These are phyloP conservation scores for Amanita rubescens DNA, from an alignment of 768 basidiomycete genomes.

Conservation along the genomic window DNA sequence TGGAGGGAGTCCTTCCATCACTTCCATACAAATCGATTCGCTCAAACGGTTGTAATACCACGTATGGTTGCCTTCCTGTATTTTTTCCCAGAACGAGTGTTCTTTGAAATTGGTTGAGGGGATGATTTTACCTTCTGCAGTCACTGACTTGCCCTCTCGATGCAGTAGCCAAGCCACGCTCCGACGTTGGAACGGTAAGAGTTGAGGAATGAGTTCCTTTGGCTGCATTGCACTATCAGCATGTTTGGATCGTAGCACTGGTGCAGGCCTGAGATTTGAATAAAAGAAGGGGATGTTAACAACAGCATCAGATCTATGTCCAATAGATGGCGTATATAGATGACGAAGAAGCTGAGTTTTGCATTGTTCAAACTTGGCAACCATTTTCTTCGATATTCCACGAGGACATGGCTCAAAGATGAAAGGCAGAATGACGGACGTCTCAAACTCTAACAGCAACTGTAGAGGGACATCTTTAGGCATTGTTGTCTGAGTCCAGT, in stretches of 20 bases:
- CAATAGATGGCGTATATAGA: constrained; percentile 28
- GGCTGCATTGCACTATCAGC: constrained; percentile 56
- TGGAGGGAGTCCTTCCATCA: constrained; percentile 23
- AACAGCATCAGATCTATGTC: constrained; percentile 22
- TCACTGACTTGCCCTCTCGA: constrained; percentile 55
- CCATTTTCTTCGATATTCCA: constrained; percentile 20
- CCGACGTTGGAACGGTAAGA: constrained; percentile 82
- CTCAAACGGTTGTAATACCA: constrained; percentile 63
- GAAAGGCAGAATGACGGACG: constrained; percentile 32
- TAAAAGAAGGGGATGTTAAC: constrained; percentile 70
- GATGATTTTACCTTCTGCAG: constrained; percentile 39
- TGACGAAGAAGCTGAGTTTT: constrained; percentile 49
- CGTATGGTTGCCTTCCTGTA: constrained; percentile 34
- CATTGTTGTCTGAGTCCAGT: constrained; percentile 13
- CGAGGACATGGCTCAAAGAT: constrained; percentile 28
- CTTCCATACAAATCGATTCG: constrained; percentile 30
- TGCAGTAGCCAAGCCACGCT: constrained; percentile 72
- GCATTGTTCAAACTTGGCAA: constrained; percentile 38
- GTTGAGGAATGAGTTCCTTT: constrained; percentile 45
- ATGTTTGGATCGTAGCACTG: constrained; percentile 29
- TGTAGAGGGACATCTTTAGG: constrained; percentile 37
- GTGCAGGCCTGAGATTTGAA: constrained; percentile 59
- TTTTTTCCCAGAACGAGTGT: constrained; percentile 43
- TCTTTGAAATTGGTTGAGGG: constrained; percentile 22
- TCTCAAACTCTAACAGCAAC: constrained; percentile 36